These are phyloP conservation scores for Fragaria vesca DNA, from an alignment of 306 rosid species.

Conservation along the genomic window DNA sequence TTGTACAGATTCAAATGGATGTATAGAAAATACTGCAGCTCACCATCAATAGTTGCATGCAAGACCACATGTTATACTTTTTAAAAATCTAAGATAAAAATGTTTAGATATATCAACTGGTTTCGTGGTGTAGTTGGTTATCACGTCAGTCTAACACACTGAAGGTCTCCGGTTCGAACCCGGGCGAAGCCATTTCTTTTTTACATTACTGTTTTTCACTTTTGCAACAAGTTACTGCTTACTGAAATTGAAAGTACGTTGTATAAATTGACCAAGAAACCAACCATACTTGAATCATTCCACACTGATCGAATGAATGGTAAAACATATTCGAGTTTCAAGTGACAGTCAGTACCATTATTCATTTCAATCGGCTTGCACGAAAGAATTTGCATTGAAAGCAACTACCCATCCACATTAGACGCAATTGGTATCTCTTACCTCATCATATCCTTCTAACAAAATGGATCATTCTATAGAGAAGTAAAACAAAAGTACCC, in stretches of 20 bases:
- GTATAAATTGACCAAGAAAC: too few species aligned
- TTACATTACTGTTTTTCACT: too few species aligned
- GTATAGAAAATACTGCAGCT: too few species aligned
- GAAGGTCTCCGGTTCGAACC: conserved; percentile 52
- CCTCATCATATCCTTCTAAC: neutral
- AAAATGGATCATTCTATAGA: neutral
- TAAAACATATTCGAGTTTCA: neutral
- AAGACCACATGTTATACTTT: too few species aligned
- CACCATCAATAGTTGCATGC: too few species aligned
- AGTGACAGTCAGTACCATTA: neutral
- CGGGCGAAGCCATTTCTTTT: conserved; percentile 18
- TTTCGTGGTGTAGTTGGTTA: conserved; percentile 79
- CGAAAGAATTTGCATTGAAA: conserved; percentile 4
- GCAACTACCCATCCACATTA: conserved; percentile 11
- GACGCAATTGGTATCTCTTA: conserved; percentile 6
- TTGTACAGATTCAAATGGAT: too few species aligned
- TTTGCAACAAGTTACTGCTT: too few species aligned
- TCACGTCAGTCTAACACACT: conserved; percentile 99
- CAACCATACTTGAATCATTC: neutral
- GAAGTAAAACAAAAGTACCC: conserved; percentile 4
- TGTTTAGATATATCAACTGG: neutral
- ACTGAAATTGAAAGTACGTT: too few species aligned
- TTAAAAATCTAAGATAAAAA: too few species aligned
- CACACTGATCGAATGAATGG: neutral
- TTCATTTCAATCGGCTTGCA: neutral